Base-by-base conservation (phyloP, 2,329 filamentous ascomycete species). In the Arthrocladium fulminans region DNA sequence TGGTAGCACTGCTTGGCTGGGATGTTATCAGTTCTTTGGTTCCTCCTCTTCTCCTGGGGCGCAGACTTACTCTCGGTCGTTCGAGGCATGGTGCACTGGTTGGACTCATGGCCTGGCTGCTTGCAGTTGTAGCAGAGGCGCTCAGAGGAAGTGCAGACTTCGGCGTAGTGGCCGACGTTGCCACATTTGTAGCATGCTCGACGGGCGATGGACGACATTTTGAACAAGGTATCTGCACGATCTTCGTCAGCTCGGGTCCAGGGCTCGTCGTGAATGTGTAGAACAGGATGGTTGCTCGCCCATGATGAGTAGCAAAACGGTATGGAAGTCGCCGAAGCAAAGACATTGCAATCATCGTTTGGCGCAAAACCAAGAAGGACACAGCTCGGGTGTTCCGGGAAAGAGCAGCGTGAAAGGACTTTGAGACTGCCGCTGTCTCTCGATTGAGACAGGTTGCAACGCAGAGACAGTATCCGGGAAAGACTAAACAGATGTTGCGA, bases 121-220 rank as follows among this genome's bases (percentile, higher is more conserved):
- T 68, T 76, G 89, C 92, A 98, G 78, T 98, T 98, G 76, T 98
- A 98, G 84, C 92, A 98, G 64, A 98, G 85, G 65, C 92, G 87
- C 79, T 98, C 90, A 52, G 89, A 86, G 52, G 90, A 96, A 54
- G 90, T 92, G 84, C 92, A 98, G 60, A 95, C 89, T 79, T 97
- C 89, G 54, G 72, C 71, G 62, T 72, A 74, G 61, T 88, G 84
- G 68, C 84, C 84, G 67, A 88, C 83, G 63, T 88, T 88, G 73
- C 85, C 85, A 68, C 71, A 73, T 60, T 73, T 86, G 76, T 86
- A 86, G 77, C 85, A 89, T 61, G 84, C 84, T 71, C 85, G 83
- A 70, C 85, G 84, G 65, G 84, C 86, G 61, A 88, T 77, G 53
- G 82, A 85, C 72, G 85, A 84, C 84, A 88, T 89, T 60, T 63